Conservation (phyloP, 75 land plant species). For the Larix kaempferi region DNA sequence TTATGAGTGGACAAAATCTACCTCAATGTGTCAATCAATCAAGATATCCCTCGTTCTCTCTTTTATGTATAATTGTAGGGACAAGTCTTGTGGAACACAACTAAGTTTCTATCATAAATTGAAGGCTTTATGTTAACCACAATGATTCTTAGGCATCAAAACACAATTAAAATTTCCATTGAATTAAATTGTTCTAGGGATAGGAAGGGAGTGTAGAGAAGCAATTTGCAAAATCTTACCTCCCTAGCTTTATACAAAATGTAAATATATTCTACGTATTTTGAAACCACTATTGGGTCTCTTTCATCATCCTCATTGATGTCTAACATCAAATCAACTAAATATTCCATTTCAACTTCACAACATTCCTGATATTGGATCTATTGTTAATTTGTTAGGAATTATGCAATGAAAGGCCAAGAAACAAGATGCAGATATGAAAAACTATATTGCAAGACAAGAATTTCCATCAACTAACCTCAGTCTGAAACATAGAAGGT, state of each 20-base stretch:
- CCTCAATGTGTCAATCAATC: slow-evolving; percentile 87
- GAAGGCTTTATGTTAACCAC: neutral
- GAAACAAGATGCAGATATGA: neutral
- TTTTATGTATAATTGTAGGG: slow-evolving; percentile 63
- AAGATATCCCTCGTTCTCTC: slow-evolving; percentile 81
- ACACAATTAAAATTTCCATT: neutral
- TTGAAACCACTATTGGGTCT: slow-evolving; percentile 69
- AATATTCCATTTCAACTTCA: slow-evolving; percentile 56
- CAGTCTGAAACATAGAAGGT: neutral
- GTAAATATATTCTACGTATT: slow-evolving; percentile 81
- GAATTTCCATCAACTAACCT: neutral
- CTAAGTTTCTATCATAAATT: slow-evolving; percentile 29
- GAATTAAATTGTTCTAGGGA: neutral
- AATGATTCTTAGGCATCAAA: neutral
- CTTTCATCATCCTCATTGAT: slow-evolving; percentile 55
- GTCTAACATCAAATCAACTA: slow-evolving; percentile 29
- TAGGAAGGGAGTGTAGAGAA: too few species aligned
- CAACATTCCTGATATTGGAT: slow-evolving; percentile 6
- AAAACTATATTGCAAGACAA: too few species aligned
- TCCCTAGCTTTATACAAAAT: slow-evolving; percentile 52
- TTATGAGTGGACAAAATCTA: slow-evolving; percentile 18
- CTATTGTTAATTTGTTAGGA: neutral
- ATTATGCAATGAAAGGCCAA: neutral
- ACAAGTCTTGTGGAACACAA: slow-evolving; percentile 58
- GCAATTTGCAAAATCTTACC: slow-evolving; percentile 23